phyloP scores from a whole-genome alignment of 2,329 filamentous ascomycete species.

The Mycosphaerella sp. region DNA sequence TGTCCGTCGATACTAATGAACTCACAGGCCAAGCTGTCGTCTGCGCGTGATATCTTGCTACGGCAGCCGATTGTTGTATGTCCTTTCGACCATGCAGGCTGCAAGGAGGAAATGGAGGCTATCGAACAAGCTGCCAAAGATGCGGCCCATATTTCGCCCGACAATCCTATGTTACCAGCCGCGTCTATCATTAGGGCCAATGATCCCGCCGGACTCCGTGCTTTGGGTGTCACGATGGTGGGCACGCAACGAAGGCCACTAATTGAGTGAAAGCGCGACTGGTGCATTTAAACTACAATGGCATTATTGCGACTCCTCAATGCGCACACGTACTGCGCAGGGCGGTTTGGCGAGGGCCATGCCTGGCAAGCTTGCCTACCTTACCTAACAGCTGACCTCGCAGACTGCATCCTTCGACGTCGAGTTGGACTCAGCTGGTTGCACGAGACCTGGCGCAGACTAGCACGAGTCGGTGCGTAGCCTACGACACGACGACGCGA shows the following conservation, averaged over 20 bases:
- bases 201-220: constrained; percentile 59
- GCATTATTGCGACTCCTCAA: neutral
- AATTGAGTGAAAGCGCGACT: constrained; percentile 52
- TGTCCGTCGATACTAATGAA: constrained; percentile 12
- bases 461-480: neutral
- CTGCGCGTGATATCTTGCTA: constrained; percentile 79
- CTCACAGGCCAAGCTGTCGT: constrained; percentile 73
- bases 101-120: constrained; percentile 97
- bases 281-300: neutral
- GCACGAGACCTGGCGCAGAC: neutral
- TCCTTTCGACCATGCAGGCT: constrained; percentile 87
- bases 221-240: constrained; percentile 58
- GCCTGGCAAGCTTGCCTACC: neutral
- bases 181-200: constrained; percentile 72
- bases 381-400: neutral
- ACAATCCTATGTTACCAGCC: constrained; percentile 88
- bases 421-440: too few relatives aligned
- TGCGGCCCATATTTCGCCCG: constrained; percentile 76
- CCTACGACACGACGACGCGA: neutral
- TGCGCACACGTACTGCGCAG: neutral
- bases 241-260: constrained; percentile 57
- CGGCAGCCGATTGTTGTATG: constrained; percentile 94
- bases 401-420: neutral
- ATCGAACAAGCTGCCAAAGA: constrained; percentile 96
- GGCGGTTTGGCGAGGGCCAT: neutral